Conservation (phyloP, 83 land plant species). For the Diphasiastrum complanatum region DNA sequence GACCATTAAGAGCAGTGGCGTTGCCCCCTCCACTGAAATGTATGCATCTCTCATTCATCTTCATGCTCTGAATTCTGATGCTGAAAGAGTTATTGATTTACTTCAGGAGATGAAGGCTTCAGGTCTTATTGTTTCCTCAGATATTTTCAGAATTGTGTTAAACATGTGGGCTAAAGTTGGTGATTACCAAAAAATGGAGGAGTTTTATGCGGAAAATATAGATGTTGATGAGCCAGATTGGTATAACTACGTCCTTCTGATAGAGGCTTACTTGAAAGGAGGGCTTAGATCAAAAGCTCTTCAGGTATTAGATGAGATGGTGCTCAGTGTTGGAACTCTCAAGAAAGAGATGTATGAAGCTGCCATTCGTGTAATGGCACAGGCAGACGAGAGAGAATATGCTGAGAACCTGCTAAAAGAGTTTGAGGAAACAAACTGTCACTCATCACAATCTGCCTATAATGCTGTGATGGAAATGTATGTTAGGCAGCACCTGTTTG, state of each 20-base stretch:
- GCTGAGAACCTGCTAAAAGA: slow-evolving; percentile 50
- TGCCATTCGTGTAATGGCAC: slow-evolving; percentile 54
- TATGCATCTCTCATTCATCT: slow-evolving; percentile 66
- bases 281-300: slow-evolving; percentile 51
- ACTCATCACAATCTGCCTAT: slow-evolving; percentile 50
- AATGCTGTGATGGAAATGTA: slow-evolving; percentile 67
- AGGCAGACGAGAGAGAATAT: slow-evolving; percentile 45
- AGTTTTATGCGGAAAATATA: slow-evolving; percentile 40
- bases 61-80: slow-evolving; percentile 48
- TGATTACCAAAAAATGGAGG: slow-evolving; percentile 62
- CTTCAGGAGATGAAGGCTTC: slow-evolving; percentile 26
- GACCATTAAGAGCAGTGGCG: slow-evolving; percentile 40
- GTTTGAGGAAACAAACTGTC: slow-evolving; percentile 41
- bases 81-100: slow-evolving; percentile 43
- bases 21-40: slow-evolving; percentile 41
- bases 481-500: slow-evolving; percentile 34
- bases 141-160: slow-evolving; percentile 31
- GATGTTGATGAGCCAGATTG: slow-evolving; percentile 34
- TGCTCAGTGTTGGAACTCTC: slow-evolving; percentile 23
- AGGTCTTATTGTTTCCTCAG: slow-evolving; percentile 3
- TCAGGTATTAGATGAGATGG: slow-evolving; percentile 54
- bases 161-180: slow-evolving; percentile 61
- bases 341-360: slow-evolving; percentile 54
- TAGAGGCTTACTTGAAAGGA: slow-evolving; percentile 61
- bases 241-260: slow-evolving; percentile 52